A percentile compares a stretch with the other conserved stretches of the same genome.
phyloP scores from a whole-genome alignment of 2,329 filamentous ascomycete species.

The Colletotrichum abscissum region DNA sequence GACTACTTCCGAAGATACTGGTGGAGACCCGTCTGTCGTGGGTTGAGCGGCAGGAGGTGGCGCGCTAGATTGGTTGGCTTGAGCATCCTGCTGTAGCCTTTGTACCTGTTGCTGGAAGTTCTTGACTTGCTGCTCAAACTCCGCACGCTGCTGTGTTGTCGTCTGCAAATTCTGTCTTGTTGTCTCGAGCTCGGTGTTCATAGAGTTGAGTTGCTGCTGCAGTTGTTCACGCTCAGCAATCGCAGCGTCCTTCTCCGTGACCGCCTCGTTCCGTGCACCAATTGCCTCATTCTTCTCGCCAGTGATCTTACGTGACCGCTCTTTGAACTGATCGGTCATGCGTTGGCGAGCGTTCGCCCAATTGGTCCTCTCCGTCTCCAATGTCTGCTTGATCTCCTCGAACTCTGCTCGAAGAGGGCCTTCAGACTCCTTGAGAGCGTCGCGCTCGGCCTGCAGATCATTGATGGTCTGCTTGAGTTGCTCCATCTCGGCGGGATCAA shows the following conservation, averaged over 20 bases:
- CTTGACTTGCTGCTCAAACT: slow-evolving; percentile 55
- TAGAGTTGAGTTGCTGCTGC: slow-evolving; percentile 60
- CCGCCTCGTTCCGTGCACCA: slow-evolving; percentile 63
- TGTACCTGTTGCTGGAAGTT: slow-evolving; percentile 56
- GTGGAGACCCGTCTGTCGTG: slow-evolving; percentile 52
- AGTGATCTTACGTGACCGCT: slow-evolving; percentile 64
- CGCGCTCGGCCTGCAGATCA: slow-evolving; percentile 72
- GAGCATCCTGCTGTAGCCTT: slow-evolving; percentile 48
- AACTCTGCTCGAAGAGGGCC: slow-evolving; percentile 65
- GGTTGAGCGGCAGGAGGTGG: slow-evolving; percentile 38
- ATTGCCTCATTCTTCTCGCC: slow-evolving; percentile 64
- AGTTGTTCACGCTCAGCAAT: slow-evolving; percentile 67
- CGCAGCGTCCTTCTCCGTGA: slow-evolving; percentile 60
- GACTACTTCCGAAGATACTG: slow-evolving; percentile 58
- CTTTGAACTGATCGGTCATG: slow-evolving; percentile 73
- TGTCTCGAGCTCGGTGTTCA: slow-evolving; percentile 66
- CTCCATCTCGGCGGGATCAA: slow-evolving; percentile 93
- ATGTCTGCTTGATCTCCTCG: slow-evolving; percentile 59
- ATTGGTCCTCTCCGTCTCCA: slow-evolving; percentile 65
- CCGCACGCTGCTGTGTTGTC: slow-evolving; percentile 45
- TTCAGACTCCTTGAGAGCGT: slow-evolving; percentile 63
- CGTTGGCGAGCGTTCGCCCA: slow-evolving; percentile 65
- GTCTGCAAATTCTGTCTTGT: slow-evolving; percentile 51
- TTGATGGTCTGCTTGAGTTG: slow-evolving; percentile 84
- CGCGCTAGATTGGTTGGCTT: slow-evolving; percentile 50